Evolutionary conservation across 768 basidiomycete genomes (phyloP).

Genomic region (Gloeostereum incarnatum): DNA sequence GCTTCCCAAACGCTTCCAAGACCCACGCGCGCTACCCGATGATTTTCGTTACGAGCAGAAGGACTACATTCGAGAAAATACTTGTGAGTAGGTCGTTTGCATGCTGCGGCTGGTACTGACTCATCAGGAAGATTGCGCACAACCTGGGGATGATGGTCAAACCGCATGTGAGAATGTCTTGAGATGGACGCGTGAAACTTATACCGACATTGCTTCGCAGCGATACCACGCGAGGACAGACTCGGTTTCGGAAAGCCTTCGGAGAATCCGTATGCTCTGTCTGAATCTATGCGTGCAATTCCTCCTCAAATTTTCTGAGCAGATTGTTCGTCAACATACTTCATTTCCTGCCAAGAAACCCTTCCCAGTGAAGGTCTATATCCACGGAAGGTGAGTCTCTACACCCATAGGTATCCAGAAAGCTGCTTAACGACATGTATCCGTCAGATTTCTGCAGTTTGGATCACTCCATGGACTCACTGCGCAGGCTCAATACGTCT

Average conservation of each 20-base stretch:
- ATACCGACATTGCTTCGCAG: constrained; percentile 20
- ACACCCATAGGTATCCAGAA: too few species aligned
- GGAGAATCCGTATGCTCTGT: constrained; percentile 60
- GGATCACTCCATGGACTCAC: constrained; percentile 60
- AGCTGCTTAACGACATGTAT: neutral
- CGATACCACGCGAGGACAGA: constrained; percentile 40
- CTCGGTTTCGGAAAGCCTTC: constrained; percentile 60
- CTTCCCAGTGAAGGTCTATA: constrained; percentile 65
- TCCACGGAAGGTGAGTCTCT: constrained; percentile 63
- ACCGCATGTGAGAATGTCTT: constrained; percentile 27
- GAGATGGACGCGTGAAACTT: neutral
- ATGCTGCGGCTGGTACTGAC: neutral
- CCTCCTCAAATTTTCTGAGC: constrained; percentile 1
- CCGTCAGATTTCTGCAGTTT: constrained; percentile 61
- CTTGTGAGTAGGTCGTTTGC: constrained; percentile 28
- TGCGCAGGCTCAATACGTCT: constrained; percentile 58
- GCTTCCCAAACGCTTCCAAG: constrained; percentile 54
- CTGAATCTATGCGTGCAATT: neutral
- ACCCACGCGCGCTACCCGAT: constrained; percentile 47
- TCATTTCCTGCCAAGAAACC: constrained; percentile 29
- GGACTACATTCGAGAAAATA: constrained; percentile 51
- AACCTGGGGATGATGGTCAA: constrained; percentile 61
- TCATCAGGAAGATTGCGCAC: constrained; percentile 38
- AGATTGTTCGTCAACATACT: constrained; percentile 65
- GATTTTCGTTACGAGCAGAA: constrained; percentile 42